Conservation (phyloP, 106 monocot genomes). For the Chionographis japonica region DNA sequence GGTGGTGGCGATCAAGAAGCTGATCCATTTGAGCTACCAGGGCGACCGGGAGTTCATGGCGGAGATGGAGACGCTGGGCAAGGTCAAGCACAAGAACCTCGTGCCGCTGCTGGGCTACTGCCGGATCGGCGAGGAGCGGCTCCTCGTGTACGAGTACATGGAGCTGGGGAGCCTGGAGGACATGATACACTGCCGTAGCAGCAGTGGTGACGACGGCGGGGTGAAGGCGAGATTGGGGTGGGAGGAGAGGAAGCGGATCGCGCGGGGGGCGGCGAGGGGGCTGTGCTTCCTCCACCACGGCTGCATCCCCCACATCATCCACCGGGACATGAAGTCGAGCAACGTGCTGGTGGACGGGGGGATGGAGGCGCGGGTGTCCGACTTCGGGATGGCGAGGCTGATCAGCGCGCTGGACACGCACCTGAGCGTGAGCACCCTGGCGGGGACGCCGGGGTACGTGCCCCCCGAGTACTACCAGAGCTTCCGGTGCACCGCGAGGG, state of each 20-base stretch:
- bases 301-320: conserved; percentile 89
- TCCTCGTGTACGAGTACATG: conserved; percentile 83
- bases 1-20: conserved; percentile 72
- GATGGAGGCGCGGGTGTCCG: conserved; percentile 76
- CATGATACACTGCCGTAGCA: conserved; percentile 37
- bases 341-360: conserved; percentile 65
- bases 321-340: conserved; percentile 89
- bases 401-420: conserved; percentile 82
- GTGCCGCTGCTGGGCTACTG: conserved; percentile 81
- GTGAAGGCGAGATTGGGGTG: conserved; percentile 25
- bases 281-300: conserved; percentile 78
- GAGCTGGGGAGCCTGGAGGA: conserved; percentile 68
- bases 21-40: conserved; percentile 77
- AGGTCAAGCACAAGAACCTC: conserved; percentile 80
- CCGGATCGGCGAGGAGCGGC: conserved; percentile 75
- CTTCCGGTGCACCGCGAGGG: conserved; percentile 71
- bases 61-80: conserved; percentile 91
- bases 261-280: conserved; percentile 64
- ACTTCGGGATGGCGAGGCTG: conserved; percentile 85
- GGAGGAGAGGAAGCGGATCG: conserved; percentile 61
- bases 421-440: conserved; percentile 75
- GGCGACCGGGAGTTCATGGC: conserved; percentile 82
- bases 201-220: no score
- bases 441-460: conserved; percentile 80
- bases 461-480: conserved; percentile 91